Percentiles rank a stretch among this genome's conserved stretches.
Evolutionary conservation across 257 asterid genomes (phyloP).

Genomic region (Mentha longifolia): DNA sequence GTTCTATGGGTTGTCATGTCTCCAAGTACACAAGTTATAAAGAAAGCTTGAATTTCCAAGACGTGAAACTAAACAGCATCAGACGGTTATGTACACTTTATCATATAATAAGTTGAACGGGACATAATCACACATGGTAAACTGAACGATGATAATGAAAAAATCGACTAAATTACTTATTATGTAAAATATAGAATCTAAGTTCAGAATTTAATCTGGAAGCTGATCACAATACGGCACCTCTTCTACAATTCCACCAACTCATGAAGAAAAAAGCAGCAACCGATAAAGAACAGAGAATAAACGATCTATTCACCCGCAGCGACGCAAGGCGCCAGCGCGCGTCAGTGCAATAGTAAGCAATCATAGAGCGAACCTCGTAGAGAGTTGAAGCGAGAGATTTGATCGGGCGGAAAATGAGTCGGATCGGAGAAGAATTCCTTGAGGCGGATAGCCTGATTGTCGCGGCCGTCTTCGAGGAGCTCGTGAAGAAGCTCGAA

Average conservation of each 20-base stretch:
- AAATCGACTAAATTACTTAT: conserved; percentile 2
- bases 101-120: background rate
- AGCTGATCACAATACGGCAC: conserved; percentile 3
- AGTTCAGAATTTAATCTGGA: background rate
- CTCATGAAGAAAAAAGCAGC: conserved; percentile 10
- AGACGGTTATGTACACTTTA: conserved; percentile 18
- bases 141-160: conserved; percentile 1
- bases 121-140: too few relatives aligned
- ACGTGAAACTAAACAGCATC: conserved; percentile 18
- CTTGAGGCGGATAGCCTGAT: conserved; percentile 90
- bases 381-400: conserved; percentile 79
- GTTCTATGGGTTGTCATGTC: background rate
- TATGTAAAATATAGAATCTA: background rate
- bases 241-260: conserved; percentile 20
- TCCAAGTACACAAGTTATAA: conserved; percentile 10
- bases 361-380: conserved; percentile 55
- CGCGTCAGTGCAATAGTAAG: background rate
- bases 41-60: background rate
- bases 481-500: conserved; percentile 98
- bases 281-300: conserved; percentile 5
- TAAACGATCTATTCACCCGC: conserved; percentile 6
- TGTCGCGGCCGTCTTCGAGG: conserved; percentile 89
- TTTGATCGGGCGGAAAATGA: conserved; percentile 90
- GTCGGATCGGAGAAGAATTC: conserved; percentile 82
- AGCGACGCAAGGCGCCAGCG: conserved; percentile 19